phyloP scores from a whole-genome alignment of 1,139 yeast genomes.

The Geotrichum fermentans region DNA sequence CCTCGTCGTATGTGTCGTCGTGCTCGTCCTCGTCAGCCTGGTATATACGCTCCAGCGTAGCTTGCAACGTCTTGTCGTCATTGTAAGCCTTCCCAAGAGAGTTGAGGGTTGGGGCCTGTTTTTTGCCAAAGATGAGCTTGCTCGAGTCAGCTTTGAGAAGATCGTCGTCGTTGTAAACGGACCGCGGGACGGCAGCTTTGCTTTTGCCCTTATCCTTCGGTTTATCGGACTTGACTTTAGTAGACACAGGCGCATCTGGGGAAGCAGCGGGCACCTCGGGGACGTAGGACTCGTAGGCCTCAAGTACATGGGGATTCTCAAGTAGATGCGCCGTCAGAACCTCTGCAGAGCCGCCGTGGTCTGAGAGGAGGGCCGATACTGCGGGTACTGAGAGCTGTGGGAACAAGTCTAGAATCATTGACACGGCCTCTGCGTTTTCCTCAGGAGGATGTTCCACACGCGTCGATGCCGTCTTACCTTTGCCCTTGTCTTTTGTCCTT shows the following conservation, averaged over 20 bases:
- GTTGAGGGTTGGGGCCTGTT: slow-evolving; percentile 23
- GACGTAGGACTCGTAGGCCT: slow-evolving; percentile 24
- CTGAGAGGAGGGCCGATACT: slow-evolving; percentile 39
- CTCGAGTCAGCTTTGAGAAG: slow-evolving; percentile 30
- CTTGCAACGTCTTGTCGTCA: slow-evolving; percentile 48
- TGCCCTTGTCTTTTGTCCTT: not conserved
- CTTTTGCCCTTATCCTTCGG: slow-evolving; percentile 21
- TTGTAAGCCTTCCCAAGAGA: slow-evolving; percentile 22
- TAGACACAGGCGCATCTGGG: slow-evolving; percentile 11
- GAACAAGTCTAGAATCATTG: slow-evolving; percentile 28
- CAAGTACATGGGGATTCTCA: slow-evolving; percentile 51
- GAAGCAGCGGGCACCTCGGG: slow-evolving; percentile 11
- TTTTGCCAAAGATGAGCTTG: slow-evolving; percentile 33
- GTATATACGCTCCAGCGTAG: slow-evolving; percentile 61
- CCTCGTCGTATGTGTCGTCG: slow-evolving; percentile 80
- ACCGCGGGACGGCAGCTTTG: slow-evolving; percentile 18
- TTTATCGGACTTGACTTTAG: slow-evolving; percentile 7
- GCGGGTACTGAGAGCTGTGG: slow-evolving; percentile 28
- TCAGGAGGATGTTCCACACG: not conserved
- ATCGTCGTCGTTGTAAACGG: slow-evolving; percentile 38
- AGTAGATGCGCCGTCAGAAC: slow-evolving; percentile 53
- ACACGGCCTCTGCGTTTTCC: slow-evolving; percentile 21
- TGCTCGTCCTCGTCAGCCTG: slow-evolving; percentile 74
- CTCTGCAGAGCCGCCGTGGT: slow-evolving; percentile 53
- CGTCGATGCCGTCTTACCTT: not conserved